Base-by-base conservation (phyloP, 2,329 filamentous ascomycete genomes). In the Ascochyta pisi region DNA sequence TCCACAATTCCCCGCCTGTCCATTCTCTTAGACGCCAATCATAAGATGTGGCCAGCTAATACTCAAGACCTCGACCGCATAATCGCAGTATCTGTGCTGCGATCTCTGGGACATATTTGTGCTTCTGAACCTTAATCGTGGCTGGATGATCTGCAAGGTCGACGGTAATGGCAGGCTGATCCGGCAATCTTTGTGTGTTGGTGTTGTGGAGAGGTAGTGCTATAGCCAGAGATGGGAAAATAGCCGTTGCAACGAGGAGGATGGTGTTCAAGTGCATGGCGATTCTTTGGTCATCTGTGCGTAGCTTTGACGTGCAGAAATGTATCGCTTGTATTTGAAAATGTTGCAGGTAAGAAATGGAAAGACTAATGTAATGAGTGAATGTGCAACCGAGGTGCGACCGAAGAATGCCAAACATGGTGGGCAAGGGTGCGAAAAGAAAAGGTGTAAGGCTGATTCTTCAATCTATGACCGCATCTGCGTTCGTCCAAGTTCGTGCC, bases 151-250 rank as follows among this genome's bases (percentile, higher is more conserved):
- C 42, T 24, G 38, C 12, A 15, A 39, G 19, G 6, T 34, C 22
- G n/a, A 39, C 22, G 2, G 37, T 6, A 6, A 38, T 16, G 4
- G 54, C 50, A 15, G 54, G 54, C 10, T 43, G 54, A 19, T 57
- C 45, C 6, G 54, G 54, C 7, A 57, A 44, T 41, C 54, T 33
- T 38, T 57, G 49, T 7, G 40, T 53, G 4, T 57, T 57, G 39
- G 54, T 50, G 24, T 53, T 10, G 45, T 57, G 54, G 12, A 57
- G 54, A 33, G 54, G 35, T 10, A 53, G 35, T n/a, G 54, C 44
- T 4, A 4, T 12, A 8, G 50, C 50, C 1, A 40, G 6, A 23
- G 19, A 3, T 29, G 19, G 22, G 19, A 34, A 9, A 6, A 40
- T 22, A 12, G n/a, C 12, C 23, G 24, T 34, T n/a, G 33, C 12